Evolutionary conservation across 768 basidiomycete genomes (phyloP).

Genomic region (Mycena pura): DNA sequence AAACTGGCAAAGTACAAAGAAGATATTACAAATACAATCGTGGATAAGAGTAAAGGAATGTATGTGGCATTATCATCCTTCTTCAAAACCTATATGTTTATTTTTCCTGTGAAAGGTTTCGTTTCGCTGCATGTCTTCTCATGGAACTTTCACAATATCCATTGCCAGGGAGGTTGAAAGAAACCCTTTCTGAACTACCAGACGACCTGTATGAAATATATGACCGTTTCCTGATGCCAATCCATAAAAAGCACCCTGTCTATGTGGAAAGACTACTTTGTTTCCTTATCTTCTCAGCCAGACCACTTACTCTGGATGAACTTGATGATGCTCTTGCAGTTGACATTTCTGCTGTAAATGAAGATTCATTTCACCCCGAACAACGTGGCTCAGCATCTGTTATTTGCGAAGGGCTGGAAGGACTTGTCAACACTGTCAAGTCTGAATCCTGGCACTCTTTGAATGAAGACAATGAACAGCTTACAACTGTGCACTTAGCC

Average conservation of each 20-base stretch:
- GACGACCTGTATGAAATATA: background rate
- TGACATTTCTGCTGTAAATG: background rate
- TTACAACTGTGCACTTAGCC: background rate
- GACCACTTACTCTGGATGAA: background rate
- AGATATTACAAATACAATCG: background rate
- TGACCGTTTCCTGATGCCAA: background rate
- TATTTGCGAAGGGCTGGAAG: background rate
- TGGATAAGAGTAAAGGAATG: background rate
- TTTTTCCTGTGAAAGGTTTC: background rate
- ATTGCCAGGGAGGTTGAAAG: background rate
- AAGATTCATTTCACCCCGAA: background rate
- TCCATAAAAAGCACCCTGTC: background rate
- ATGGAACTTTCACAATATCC: background rate
- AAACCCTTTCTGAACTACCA: background rate
- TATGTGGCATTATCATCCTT: background rate
- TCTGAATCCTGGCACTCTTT: too few species aligned
- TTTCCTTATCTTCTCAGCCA: background rate
- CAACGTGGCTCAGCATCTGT: background rate
- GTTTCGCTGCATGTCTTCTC: background rate
- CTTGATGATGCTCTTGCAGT: background rate
- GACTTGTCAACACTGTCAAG: background rate
- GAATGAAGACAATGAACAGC: too few species aligned
- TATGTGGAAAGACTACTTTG: background rate
- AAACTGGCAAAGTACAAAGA: background rate
- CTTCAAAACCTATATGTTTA: background rate